Evolutionary conservation across 2,329 filamentous ascomycete genomes (phyloP).

Genomic region (Hypoxylon sp.): DNA sequence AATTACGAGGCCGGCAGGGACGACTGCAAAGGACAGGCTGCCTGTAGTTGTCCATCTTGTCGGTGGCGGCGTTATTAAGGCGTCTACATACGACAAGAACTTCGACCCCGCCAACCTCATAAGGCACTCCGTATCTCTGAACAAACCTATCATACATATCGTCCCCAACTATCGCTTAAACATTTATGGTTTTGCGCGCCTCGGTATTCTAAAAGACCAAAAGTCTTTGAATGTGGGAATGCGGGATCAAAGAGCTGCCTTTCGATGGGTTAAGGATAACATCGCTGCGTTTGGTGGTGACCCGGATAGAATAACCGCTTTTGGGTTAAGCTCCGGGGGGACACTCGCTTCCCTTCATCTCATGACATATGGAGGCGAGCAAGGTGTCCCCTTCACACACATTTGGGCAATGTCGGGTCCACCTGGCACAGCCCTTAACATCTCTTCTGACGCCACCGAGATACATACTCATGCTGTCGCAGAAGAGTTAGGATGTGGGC

Average conservation of each 20-base stretch:
- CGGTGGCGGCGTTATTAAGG: constrained; percentile 50
- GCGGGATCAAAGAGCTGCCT: constrained; percentile 47
- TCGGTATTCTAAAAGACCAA: constrained; percentile 47
- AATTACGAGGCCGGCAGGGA: constrained; percentile 46
- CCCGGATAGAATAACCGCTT: constrained; percentile 46
- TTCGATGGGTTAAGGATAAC: constrained; percentile 53
- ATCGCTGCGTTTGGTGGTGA: constrained; percentile 51
- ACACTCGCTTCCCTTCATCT: constrained; percentile 50
- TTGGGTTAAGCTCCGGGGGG: constrained; percentile 45
- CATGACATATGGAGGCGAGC: constrained; percentile 49
- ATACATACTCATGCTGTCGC: constrained; percentile 48
- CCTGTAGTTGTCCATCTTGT: constrained; percentile 50
- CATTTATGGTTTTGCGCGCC: constrained; percentile 54
- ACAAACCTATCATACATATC: constrained; percentile 51
- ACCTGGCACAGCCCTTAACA: constrained; percentile 55
- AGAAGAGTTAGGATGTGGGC: neutral
- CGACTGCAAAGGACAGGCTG: constrained; percentile 35
- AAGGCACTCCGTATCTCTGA: constrained; percentile 33
- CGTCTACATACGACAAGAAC: constrained; percentile 48
- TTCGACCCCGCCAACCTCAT: constrained; percentile 48
- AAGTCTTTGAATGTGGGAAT: constrained; percentile 52
- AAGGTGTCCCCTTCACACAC: constrained; percentile 54
- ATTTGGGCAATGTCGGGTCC: constrained; percentile 56
- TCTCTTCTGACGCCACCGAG: constrained; percentile 52
- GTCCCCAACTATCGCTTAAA: constrained; percentile 50